Conservation (phyloP, 2,329 filamentous ascomycete genomes). For the Zymoseptoria tritici region DNA sequence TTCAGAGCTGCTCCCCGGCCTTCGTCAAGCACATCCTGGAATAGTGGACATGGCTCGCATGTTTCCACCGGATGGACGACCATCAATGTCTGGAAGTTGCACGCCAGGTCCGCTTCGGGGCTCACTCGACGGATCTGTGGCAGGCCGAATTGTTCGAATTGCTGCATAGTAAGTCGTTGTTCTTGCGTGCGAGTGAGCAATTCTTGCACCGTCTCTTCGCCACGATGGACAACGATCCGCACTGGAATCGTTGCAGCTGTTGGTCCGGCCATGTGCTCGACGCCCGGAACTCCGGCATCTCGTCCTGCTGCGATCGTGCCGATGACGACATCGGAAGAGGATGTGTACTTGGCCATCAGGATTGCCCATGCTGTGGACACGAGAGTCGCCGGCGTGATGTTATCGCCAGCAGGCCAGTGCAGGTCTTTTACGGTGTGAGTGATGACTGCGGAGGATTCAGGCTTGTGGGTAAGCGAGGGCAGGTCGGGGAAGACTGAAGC, state of each 20-base stretch:
- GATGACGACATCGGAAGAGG: constrained; percentile 9
- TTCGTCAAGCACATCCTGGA: neutral
- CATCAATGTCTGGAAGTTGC: constrained; percentile 21
- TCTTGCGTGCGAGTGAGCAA: constrained; percentile 1
- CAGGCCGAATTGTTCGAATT: constrained; percentile 31
- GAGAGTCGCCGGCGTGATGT: constrained; percentile 4
- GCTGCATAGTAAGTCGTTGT: constrained; percentile 1
- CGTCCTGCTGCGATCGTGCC: constrained; percentile 10
- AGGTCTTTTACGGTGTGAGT: constrained; percentile 11
- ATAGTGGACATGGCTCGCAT: neutral
- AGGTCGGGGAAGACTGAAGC: constrained; percentile 31
- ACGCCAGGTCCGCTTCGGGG: constrained; percentile 48
- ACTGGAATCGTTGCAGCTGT: constrained; percentile 34
- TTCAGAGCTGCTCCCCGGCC: neutral
- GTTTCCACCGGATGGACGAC: constrained; percentile 4
- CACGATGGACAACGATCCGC: constrained; percentile 22
- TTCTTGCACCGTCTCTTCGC: neutral
- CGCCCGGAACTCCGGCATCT: constrained; percentile 25
- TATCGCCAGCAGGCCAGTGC: constrained; percentile 7
- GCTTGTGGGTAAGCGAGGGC: constrained; percentile 17
- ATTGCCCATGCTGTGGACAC: constrained; percentile 11
- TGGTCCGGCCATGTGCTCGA: constrained; percentile 23
- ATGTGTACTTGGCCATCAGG: constrained; percentile 1
- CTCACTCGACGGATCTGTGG: constrained; percentile 36
- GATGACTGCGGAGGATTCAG: constrained; percentile 22